Evolutionary conservation across 345 rosid species (phyloP), one percentile per base, ranked within the genome.

Genomic region (Dipteronia dyeriana): DNA sequence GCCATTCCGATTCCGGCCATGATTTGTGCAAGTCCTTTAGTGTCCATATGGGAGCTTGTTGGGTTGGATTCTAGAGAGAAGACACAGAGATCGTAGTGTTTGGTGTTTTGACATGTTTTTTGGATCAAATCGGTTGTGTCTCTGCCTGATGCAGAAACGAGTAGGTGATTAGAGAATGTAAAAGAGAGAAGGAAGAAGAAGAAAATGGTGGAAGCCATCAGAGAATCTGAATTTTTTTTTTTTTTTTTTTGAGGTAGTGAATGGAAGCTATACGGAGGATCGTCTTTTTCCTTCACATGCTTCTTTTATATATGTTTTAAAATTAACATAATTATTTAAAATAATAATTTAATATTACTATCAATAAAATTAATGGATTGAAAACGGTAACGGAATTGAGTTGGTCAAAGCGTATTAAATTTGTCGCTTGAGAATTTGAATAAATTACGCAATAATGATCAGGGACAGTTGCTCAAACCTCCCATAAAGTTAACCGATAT

Each of bases 11-110:
- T 79, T 2, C 91, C 88, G 19, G 85, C 67, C 88, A 93, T 82
- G 70, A 90, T 88, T 10, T 79, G 68, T 4, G 97, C 94, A 4
- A 93, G 85, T 45, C 91, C 98, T 74, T 80, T 91, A 41, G 88
- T 75, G 90, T 90, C 97, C 34, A 86, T 81, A 31, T 74, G 71
- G 12, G 79, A 25, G 81, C 95, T 91, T 26, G 82, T 81, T 61
- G 94, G 88, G 59, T 91, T 90, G 65, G 93, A 83, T 66, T 84
- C 79, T 82, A 95, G 98, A 71, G 92, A 83, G 17, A 93, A 89
- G 80, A 91, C 86, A 34, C 98, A 95, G 22, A 91, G 90, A 75
- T 80, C 77, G 75, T 88, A 90, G 90, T 91, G 79, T 56, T 86
- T 87, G 75, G 98, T 91, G 81, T 59, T 74, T 71, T 88, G 84